Percentiles rank a stretch among this genome's conserved stretches.
These are phyloP conservation scores for Zostera marina DNA, from an alignment of 116 monocot species.

Conservation along the genomic window DNA sequence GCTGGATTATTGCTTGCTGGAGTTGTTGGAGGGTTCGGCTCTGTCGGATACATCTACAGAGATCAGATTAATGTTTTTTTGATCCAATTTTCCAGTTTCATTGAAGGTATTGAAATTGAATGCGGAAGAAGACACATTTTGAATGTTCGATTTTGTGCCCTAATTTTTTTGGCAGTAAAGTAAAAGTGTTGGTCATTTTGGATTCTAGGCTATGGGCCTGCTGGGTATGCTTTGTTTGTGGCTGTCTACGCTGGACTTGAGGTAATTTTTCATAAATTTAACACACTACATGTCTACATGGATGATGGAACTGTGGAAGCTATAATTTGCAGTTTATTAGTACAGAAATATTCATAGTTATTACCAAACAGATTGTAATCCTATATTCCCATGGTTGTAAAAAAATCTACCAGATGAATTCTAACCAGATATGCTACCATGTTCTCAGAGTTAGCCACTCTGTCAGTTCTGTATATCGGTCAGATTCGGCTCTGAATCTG, in stretches of 20 bases:
- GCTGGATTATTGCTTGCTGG: constrained; percentile 64
- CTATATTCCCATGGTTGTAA: too few species aligned
- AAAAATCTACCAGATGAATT: too few species aligned
- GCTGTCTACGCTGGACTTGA: constrained; percentile 81
- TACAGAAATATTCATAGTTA: too few species aligned
- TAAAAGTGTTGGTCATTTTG: too few species aligned
- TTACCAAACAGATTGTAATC: too few species aligned
- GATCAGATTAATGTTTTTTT: constrained; percentile 84
- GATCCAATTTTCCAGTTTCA: constrained; percentile 71
- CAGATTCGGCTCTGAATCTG: too few species aligned
- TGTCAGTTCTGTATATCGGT: too few species aligned
- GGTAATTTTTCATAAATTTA: constrained; percentile 23
- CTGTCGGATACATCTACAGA: constrained; percentile 59
- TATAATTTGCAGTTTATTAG: too few species aligned
- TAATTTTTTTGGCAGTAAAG: too few species aligned
- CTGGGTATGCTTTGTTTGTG: constrained; percentile 77
- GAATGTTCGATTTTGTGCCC: constrained; percentile 3
- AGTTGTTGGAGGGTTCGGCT: constrained; percentile 66
- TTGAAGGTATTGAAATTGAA: constrained; percentile 54
- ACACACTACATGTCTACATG: not conserved
- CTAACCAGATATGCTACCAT: too few species aligned
- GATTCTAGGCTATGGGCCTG: constrained; percentile 70
- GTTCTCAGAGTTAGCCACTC: too few species aligned
- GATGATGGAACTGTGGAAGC: too few species aligned
- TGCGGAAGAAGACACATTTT: not conserved